Conservation (phyloP, 202 grass and related monocot genomes). For the Miscanthus sacchariflorus region DNA sequence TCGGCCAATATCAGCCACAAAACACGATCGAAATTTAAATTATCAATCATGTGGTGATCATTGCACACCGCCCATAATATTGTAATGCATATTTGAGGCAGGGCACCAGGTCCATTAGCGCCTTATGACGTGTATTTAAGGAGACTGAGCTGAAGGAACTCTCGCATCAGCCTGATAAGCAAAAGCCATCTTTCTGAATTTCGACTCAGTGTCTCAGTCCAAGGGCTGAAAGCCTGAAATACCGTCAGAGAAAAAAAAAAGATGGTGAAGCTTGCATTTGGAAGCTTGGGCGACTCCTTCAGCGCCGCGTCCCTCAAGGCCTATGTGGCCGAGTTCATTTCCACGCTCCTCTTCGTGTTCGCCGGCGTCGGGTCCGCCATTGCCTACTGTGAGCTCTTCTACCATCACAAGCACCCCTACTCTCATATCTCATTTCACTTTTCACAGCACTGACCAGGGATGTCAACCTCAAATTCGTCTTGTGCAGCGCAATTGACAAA, state of each 20-base stretch:
- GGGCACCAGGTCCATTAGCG: conserved; percentile 31
- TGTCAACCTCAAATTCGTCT: not conserved
- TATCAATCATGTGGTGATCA: conserved; percentile 49
- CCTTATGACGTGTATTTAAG: conserved; percentile 62
- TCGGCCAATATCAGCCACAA: conserved; percentile 70
- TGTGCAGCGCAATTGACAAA: conserved; percentile 63
- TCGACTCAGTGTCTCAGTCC: not conserved
- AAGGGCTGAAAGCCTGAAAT: not conserved
- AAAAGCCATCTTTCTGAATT: conserved; percentile 32
- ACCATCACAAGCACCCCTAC: not conserved
- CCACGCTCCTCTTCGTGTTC: conserved; percentile 86
- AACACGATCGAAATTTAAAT: conserved; percentile 20
- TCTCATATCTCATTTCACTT: not conserved
- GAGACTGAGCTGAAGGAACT: not conserved
- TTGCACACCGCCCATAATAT: conserved; percentile 70
- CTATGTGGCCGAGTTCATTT: conserved; percentile 88
- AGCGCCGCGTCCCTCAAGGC: conserved; percentile 63
- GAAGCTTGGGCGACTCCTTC: conserved; percentile 81
- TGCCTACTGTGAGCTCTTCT: conserved; percentile 65
- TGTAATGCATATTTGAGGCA: conserved; percentile 46
- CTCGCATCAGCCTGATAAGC: conserved; percentile 34
- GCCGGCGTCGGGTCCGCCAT: conserved; percentile 89
- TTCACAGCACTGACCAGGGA: not conserved
- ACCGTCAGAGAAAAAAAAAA: conserved; percentile 35
- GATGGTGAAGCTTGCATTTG: conserved; percentile 84